Base-by-base conservation (phyloP, 1,139 yeast genomes). In the Keqinozyma sinolaborantium region DNA sequence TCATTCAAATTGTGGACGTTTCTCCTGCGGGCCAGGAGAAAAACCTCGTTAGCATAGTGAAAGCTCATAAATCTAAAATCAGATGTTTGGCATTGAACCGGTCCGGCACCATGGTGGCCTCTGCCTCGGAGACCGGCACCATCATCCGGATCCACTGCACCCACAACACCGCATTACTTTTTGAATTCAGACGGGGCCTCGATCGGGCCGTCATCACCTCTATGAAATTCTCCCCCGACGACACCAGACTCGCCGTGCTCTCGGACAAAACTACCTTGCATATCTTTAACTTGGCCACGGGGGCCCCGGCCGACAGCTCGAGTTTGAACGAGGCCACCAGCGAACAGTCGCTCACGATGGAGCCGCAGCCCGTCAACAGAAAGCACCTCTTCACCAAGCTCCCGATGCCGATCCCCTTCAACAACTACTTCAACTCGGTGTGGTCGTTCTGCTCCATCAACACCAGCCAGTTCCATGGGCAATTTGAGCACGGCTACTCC, bases 221-320 rank as follows among this genome's bases (percentile, higher is more conserved):
- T 9, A 82, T 92, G 83, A 79, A 79, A 35, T 88, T 92, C 53
- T 81, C 88, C 5, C 90, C 84, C 14, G 73, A 80, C 41, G 88
- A 86, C 31, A 58, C 79, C 5, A 76, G 79, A 45, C 62, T 92
- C 32, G 97, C 97, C 0, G 90, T 87, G 3, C 64, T 92, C 23
- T 83, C 95, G 10, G 96, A 87, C 57, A 92, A 92, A 53, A 82
- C 77, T 45, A 92, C 97, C 1, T 60, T 92, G 34, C 98, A 92
- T 58, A 75, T 92, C 4, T 92, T 79, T 58, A 83, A 81, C 47
- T 60, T 81, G 21, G 26, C 30, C n/a, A 35, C 36, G 16, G 24
- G 29, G 13, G 30, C 29, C 10, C 9, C 34, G 5, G 16, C 31
- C 9, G 39, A 34, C 9, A 20, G 31, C 10, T 13, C 27, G 6